Evolutionary conservation across 352 stramenopile genomes (phyloP).

Genomic region (Globisporangium abappressorium): DNA sequence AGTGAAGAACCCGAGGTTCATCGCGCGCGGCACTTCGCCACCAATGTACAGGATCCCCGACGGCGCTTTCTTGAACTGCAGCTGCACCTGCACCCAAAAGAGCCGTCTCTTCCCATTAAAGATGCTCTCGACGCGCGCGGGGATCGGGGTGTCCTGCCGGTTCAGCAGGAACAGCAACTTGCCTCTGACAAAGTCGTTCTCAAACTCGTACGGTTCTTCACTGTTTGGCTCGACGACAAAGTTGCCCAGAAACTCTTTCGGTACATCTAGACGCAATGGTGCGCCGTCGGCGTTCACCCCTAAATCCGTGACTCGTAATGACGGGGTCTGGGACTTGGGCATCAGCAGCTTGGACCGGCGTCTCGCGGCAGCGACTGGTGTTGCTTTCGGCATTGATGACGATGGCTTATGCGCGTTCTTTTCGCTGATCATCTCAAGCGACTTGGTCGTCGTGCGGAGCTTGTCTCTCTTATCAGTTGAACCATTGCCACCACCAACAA

Average conservation of each 20-base stretch:
- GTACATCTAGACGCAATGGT: conserved; percentile 6
- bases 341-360: conserved; percentile 10
- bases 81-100: conserved; percentile 68
- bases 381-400: neutral
- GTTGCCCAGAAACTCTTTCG: neutral
- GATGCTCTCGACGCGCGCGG: conserved; percentile 11
- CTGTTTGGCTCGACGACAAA: conserved; percentile 31
- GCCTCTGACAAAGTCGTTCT: conserved; percentile 79
- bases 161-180: conserved; percentile 69
- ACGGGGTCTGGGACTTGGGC: conserved; percentile 5
- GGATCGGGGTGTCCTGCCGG: conserved; percentile 18
- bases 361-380: neutral
- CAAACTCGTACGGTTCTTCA: conserved; percentile 49
- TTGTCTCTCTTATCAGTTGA: neutral
- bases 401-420: neutral
- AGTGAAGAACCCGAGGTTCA: conserved; percentile 61
- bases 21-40: conserved; percentile 48
- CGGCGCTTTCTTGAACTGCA: conserved; percentile 62
- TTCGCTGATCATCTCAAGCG: neutral
- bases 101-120: conserved; percentile 48
- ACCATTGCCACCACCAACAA: neutral
- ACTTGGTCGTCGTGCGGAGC: neutral
- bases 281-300: conserved; percentile 15
- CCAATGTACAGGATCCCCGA: conserved; percentile 61
- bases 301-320: conserved; percentile 18